phyloP scores from a whole-genome alignment of 306 rosid genomes.

The Chamaecrista fasciculata region DNA sequence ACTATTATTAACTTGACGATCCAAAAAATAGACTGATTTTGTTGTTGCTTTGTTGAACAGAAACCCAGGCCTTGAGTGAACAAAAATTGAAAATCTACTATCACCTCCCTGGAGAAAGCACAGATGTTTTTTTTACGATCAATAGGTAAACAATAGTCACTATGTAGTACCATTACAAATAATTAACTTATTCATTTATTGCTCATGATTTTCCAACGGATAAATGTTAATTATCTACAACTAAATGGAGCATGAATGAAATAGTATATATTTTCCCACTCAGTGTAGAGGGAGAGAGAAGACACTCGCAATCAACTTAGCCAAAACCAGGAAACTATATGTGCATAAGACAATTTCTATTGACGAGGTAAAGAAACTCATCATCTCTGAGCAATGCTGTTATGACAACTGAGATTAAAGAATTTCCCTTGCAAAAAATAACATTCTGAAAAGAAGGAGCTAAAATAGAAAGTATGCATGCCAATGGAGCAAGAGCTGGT shows the following conservation, averaged over 20 bases:
- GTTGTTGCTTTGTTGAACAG: constrained; percentile 77
- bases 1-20: constrained; percentile 93
- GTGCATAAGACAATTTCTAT: not conserved
- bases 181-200: not conserved
- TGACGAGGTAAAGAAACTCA: constrained; percentile 3
- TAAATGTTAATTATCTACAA: not conserved
- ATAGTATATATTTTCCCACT: not conserved
- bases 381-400: not conserved
- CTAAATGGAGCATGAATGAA: constrained; percentile 7
- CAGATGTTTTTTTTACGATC: constrained; percentile 24
- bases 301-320: constrained; percentile 15
- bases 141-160: constrained; percentile 22
- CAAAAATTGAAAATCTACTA: constrained; percentile 71
- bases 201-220: constrained; percentile 8
- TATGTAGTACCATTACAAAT: constrained; percentile 10
- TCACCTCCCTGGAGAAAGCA: constrained; percentile 69
- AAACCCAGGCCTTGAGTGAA: constrained; percentile 95
- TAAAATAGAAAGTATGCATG: not conserved
- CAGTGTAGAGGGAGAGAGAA: not conserved
- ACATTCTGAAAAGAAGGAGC: not conserved
- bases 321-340: not conserved
- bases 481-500: not conserved
- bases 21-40: constrained; percentile 69
- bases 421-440: not conserved
- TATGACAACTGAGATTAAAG: not conserved